These are phyloP conservation scores for Pleurotus tuoliensis DNA, from an alignment of 768 basidiomycete genomes.

Conservation along the genomic window DNA sequence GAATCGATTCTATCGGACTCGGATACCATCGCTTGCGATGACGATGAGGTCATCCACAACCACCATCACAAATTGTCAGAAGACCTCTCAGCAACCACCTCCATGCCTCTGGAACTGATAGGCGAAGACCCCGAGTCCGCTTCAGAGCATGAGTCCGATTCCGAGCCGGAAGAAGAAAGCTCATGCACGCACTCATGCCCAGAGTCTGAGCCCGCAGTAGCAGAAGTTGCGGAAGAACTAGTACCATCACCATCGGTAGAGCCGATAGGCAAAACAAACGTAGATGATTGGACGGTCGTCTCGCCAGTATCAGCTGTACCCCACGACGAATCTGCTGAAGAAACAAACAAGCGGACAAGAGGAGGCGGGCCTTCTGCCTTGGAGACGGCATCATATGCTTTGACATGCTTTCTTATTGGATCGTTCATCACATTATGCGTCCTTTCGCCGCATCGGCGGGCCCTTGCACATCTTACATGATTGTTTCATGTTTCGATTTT, in stretches of 20 bases:
- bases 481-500: constrained; percentile 5
- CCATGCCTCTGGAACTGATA: not conserved
- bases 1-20: not conserved
- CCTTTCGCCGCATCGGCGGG: constrained; percentile 42
- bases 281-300: not conserved
- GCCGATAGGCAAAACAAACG: not conserved
- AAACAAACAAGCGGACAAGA: not conserved
- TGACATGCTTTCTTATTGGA: constrained; percentile 59
- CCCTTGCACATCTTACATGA: constrained; percentile 30
- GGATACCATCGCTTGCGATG: constrained; percentile 1
- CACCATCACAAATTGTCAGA: not conserved
- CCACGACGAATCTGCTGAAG: constrained; percentile 1
- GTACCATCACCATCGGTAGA: not conserved
- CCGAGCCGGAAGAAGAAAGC: not conserved
- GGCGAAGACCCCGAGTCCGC: not conserved
- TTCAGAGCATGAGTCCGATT: not conserved
- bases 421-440: constrained; percentile 52
- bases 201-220: too few species aligned
- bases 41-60: not conserved
- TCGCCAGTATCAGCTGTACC: constrained; percentile 3
- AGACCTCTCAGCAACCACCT: not conserved
- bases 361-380: constrained; percentile 17
- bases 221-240: too few species aligned
- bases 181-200: too few species aligned
- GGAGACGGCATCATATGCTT: constrained; percentile 40